Conservation (phyloP, 345 rosid genomes). For the Dipteronia sinensis region DNA sequence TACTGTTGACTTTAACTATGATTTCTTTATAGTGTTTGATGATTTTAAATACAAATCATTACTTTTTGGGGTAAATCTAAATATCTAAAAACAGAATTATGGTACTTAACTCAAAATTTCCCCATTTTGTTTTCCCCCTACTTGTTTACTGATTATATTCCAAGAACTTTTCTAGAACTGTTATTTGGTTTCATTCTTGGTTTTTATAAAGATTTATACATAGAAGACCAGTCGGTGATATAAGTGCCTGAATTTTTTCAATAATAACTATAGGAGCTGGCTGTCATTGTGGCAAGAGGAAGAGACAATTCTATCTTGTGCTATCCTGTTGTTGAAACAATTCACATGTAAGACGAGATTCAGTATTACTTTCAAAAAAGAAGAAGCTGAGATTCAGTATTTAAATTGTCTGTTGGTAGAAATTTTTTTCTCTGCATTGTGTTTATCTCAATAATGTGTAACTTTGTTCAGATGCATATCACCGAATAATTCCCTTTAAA, state of each 20-base stretch:
- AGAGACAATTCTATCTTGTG: conserved; percentile 78
- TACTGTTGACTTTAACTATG: conserved; percentile 7
- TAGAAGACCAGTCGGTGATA: not conserved
- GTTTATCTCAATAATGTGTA: not conserved
- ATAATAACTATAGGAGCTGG: conserved; percentile 61
- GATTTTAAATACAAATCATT: too few species aligned
- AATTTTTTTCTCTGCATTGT: not conserved
- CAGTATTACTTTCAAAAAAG: too few species aligned
- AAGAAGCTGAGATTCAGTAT: conserved; percentile 6
- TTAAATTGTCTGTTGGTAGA: conserved; percentile 3
- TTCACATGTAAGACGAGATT: conserved; percentile 65
- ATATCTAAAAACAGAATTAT: too few species aligned
- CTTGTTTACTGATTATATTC: not conserved
- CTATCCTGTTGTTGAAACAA: conserved; percentile 93
- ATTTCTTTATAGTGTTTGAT: too few species aligned
- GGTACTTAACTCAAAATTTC: too few species aligned
- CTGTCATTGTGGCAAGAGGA: conserved; percentile 93
- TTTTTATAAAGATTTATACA: not conserved
- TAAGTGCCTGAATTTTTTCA: not conserved
- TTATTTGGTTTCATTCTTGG: not conserved
- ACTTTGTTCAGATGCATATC: not conserved
- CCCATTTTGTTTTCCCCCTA: not conserved
- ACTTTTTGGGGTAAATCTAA: too few species aligned
- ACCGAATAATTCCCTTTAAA: not conserved
- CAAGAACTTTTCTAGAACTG: too few species aligned